These are phyloP conservation scores for Cinnamomum chago DNA, from an alignment of 164 flowering plant genomes.

Conservation along the genomic window DNA sequence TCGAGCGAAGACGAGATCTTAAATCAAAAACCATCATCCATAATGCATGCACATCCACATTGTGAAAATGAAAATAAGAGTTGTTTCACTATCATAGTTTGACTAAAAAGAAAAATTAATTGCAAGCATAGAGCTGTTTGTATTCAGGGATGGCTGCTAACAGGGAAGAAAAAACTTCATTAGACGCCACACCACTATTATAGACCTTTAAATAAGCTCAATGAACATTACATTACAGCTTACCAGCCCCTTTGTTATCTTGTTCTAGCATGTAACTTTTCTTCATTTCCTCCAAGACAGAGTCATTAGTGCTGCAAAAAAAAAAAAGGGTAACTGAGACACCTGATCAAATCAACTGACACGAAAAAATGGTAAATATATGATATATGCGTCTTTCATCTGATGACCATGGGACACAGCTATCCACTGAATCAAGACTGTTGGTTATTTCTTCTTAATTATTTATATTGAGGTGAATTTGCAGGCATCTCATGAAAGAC, in stretches of 20 bases:
- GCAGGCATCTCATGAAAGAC: neutral
- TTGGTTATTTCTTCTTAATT: neutral
- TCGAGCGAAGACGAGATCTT: no score
- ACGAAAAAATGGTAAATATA: neutral
- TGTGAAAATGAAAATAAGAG: neutral
- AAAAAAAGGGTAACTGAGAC: no score
- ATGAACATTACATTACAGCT: neutral
- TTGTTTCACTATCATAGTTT: neutral
- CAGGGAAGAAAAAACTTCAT: no score
- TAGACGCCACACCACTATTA: neutral
- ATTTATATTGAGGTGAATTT: neutral
- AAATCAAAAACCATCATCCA: no score
- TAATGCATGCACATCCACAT: neutral
- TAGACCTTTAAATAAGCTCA: neutral
- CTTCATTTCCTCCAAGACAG: conserved; percentile 87
- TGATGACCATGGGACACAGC: neutral
- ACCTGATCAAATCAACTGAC: neutral
- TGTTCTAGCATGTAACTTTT: conserved; percentile 59
- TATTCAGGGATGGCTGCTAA: neutral
- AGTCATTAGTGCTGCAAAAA: conserved; percentile 71
- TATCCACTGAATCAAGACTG: neutral
- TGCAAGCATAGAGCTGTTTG: neutral
- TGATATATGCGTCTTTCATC: neutral
- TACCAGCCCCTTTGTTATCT: conserved; percentile 25
- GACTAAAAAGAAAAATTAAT: neutral